Conservation (phyloP, 345 rosid genomes). For the Barbarea vulgaris region DNA sequence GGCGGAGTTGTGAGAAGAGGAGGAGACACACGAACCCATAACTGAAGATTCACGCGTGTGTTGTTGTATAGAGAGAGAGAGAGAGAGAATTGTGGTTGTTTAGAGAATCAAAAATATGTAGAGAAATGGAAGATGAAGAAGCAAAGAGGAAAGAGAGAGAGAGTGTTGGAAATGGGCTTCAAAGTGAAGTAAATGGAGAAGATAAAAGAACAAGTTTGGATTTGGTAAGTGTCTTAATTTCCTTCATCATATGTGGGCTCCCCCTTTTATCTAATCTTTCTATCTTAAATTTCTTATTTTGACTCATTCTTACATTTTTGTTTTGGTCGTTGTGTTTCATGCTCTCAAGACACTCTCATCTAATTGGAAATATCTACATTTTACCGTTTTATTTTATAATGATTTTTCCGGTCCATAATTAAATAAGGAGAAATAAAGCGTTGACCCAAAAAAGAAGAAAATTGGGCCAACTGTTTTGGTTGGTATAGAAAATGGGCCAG, state of each 20-base stretch:
- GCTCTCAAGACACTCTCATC: background rate
- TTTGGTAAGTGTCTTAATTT: constrained; percentile 34
- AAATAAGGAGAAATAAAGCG: background rate
- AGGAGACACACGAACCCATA: constrained; percentile 39
- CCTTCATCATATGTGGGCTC: constrained; percentile 8
- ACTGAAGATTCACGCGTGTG: background rate
- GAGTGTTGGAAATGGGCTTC: constrained; percentile 15
- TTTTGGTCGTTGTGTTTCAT: background rate
- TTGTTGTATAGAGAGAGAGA: background rate
- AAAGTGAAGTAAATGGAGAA: constrained; percentile 33
- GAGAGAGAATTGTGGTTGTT: background rate
- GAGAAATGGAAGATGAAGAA: constrained; percentile 34
- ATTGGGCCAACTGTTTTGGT: background rate
- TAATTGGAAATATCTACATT: background rate
- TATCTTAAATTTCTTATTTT: no score
- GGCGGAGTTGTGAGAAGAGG: constrained; percentile 34
- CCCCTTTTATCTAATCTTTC: background rate
- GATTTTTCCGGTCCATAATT: background rate
- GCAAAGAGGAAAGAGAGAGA: constrained; percentile 17
- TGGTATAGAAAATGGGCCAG: background rate
- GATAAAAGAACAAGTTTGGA: constrained; percentile 11
- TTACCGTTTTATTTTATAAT: no score
- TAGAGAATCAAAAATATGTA: constrained; percentile 20
- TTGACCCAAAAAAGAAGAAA: background rate
- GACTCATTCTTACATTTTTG: background rate